A percentile compares a stretch with the other conserved stretches of the same genome.
Evolutionary conservation across 129 eudicot genomes (phyloP).

Genomic region (Flaveria linearis): DNA sequence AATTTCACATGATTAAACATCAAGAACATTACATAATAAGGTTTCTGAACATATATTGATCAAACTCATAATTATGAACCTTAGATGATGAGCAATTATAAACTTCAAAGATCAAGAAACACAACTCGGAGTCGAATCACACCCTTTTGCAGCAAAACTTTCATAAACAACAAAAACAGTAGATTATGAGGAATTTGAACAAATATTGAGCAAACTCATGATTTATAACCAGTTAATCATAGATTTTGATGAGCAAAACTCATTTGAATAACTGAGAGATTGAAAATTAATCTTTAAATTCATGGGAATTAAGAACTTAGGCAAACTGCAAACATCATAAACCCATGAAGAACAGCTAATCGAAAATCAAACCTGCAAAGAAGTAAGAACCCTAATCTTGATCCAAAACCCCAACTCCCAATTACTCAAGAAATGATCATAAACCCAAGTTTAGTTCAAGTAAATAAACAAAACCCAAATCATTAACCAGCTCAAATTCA

Average conservation of each 20-base stretch:
- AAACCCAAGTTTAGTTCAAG: slow-evolving; percentile 14
- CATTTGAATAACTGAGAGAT: not conserved
- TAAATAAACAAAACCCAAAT: slow-evolving; percentile 23
- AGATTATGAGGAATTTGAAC: no score
- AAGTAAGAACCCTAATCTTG: slow-evolving; percentile 24
- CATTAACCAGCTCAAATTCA: not conserved
- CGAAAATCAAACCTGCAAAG: slow-evolving; percentile 20
- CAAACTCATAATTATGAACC: not conserved
- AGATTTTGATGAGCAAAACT: not conserved
- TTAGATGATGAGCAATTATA: not conserved
- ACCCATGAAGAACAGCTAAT: slow-evolving; percentile 15
- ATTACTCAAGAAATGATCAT: not conserved
- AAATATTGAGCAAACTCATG: no score
- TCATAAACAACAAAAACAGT: not conserved
- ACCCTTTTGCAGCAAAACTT: slow-evolving; percentile 12
- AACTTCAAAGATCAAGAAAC: slow-evolving; percentile 21
- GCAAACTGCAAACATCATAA: slow-evolving; percentile 20
- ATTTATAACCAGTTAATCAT: not conserved
- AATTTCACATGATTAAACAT: not conserved
- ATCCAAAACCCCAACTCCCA: slow-evolving; percentile 11
- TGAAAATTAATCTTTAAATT: not conserved
- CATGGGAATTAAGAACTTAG: slow-evolving; percentile 7
- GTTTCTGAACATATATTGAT: not conserved
- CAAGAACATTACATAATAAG: not conserved
- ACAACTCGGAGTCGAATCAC: slow-evolving; percentile 8